Conservation (phyloP, 306 rosid genomes). For the Medicago truncatula region MtrunA17r5.0-ANR NC_053045.1:57725001-57725500, state of each 20-base stretch:
- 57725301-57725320: slow-evolving; percentile 67
- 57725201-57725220: slow-evolving; percentile 47
- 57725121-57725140: slow-evolving; percentile 43
- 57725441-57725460: slow-evolving; percentile 43
- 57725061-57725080: slow-evolving; percentile 34
- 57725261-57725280: slow-evolving; percentile 54
- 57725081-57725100: slow-evolving; percentile 51
- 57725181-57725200: slow-evolving; percentile 43
- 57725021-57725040: slow-evolving; percentile 34
- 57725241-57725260: slow-evolving; percentile 43
- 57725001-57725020: slow-evolving; percentile 43
- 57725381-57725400: slow-evolving; percentile 49
- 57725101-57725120: slow-evolving; percentile 51
- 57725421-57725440: not conserved
- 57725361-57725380: slow-evolving; percentile 46
- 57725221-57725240: slow-evolving; percentile 44
- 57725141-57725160: slow-evolving; percentile 42
- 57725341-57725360: slow-evolving; percentile 40
- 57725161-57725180: slow-evolving; percentile 42
- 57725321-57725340: slow-evolving; percentile 64
- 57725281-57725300: slow-evolving; percentile 60
- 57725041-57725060: slow-evolving; percentile 8
- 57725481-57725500: slow-evolving; percentile 39
- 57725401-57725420: not conserved
- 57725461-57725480: slow-evolving; percentile 40